Percentiles rank a stretch among this genome's conserved stretches.
These are phyloP conservation scores for Phtheirospermum japonicum DNA, from an alignment of 257 asterid species.

Conservation along the genomic window DNA sequence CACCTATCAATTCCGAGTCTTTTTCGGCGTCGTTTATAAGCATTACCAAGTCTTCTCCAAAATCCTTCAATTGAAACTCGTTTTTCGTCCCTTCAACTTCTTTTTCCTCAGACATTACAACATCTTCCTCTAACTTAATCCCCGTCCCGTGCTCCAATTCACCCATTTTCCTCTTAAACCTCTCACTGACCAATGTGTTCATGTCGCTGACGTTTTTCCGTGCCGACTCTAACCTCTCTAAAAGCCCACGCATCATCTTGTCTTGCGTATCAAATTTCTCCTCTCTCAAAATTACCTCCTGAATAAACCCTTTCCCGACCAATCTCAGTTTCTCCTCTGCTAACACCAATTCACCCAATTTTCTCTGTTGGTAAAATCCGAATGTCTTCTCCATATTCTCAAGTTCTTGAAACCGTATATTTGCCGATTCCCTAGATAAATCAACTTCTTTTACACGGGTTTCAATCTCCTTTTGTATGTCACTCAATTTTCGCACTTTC, in stretches of 20 bases:
- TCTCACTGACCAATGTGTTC: neutral
- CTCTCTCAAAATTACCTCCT: slow-evolving; percentile 4
- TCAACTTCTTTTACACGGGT: too few species aligned
- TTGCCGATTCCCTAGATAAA: too few species aligned
- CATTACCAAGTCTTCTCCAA: slow-evolving; percentile 14
- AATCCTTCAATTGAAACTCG: neutral
- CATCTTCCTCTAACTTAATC: slow-evolving; percentile 11
- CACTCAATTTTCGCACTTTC: slow-evolving; percentile 16
- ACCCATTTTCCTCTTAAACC: slow-evolving; percentile 16
- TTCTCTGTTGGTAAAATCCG: slow-evolving; percentile 1
- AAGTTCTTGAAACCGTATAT: too few species aligned
- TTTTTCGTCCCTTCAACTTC: slow-evolving; percentile 24
- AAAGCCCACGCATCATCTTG: slow-evolving; percentile 21
- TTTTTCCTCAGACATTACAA: neutral
- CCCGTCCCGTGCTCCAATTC: slow-evolving; percentile 1
- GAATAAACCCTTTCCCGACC: slow-evolving; percentile 3
- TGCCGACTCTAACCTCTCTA: slow-evolving; percentile 19
- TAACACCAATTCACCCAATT: slow-evolving; percentile 11
- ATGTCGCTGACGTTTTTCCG: neutral
- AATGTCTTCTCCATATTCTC: slow-evolving; percentile 25
- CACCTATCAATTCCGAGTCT: slow-evolving; percentile 33
- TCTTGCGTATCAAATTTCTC: slow-evolving; percentile 21
- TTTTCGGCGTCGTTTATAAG: slow-evolving; percentile 27
- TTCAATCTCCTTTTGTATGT: neutral
- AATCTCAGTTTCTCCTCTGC: slow-evolving; percentile 24